These are phyloP conservation scores for Fraxinus sp. DNA, from an alignment of 305 asterid species.

Conservation along the genomic window DNA sequence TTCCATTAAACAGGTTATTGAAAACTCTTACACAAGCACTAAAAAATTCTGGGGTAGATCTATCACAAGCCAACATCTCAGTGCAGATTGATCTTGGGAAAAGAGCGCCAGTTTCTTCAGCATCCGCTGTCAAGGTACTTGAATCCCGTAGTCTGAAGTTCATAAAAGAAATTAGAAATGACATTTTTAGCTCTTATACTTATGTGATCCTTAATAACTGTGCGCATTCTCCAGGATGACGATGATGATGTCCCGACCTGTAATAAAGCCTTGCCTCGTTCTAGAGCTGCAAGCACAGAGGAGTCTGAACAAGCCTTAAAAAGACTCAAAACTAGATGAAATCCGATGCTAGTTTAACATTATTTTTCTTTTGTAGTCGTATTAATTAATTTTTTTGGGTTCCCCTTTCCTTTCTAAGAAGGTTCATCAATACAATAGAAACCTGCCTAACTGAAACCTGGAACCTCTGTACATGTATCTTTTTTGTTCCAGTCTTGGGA, in stretches of 20 bases:
- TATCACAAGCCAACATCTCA: slow-evolving; percentile 78
- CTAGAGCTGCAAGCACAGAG: slow-evolving; percentile 44
- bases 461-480: slow-evolving; percentile 47
- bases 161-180: neutral
- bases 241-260: slow-evolving; percentile 35
- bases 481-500: slow-evolving; percentile 29
- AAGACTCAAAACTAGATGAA: slow-evolving; percentile 53
- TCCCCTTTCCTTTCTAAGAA: slow-evolving; percentile 20
- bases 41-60: slow-evolving; percentile 80
- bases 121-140: slow-evolving; percentile 60
- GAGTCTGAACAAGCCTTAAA: slow-evolving; percentile 54
- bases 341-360: slow-evolving; percentile 31
- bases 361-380: slow-evolving; percentile 42
- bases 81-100: slow-evolving; percentile 89
- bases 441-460: slow-evolving; percentile 33
- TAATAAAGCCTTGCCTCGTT: slow-evolving; percentile 38
- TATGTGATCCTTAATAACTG: neutral
- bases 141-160: neutral
- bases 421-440: slow-evolving; percentile 25
- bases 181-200: neutral
- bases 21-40: slow-evolving; percentile 78
- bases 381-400: slow-evolving; percentile 44
- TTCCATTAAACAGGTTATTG: slow-evolving; percentile 63
- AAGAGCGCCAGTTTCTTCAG: slow-evolving; percentile 54
- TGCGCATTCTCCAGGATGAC: slow-evolving; percentile 34